Percentiles rank a stretch among this genome's conserved stretches.
phyloP scores from a whole-genome alignment of 1,139 yeast species.

The Zygosaccharomyces pseudobailii region DNA sequence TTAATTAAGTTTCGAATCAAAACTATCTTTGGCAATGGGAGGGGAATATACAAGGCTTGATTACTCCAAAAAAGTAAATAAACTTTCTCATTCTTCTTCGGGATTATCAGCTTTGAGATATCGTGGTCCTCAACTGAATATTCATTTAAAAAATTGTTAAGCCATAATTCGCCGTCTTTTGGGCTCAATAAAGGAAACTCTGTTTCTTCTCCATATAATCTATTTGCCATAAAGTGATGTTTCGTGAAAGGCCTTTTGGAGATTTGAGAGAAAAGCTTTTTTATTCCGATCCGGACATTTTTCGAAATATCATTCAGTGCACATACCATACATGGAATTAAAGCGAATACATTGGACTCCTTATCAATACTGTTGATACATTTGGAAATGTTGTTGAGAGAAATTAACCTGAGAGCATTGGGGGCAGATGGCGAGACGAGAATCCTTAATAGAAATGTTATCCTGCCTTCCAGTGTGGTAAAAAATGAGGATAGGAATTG shows the following conservation, averaged over 20 bases:
- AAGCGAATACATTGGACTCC: constrained; percentile 37
- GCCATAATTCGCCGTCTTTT: constrained; percentile 52
- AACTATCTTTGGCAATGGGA: constrained; percentile 44
- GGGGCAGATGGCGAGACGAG: constrained; percentile 57
- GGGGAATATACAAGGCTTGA: constrained; percentile 42
- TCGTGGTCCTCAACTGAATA: constrained; percentile 45
- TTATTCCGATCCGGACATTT: constrained; percentile 37
- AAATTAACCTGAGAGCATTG: constrained; percentile 45
- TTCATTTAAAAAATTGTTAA: constrained; percentile 43
- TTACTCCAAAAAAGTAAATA: constrained; percentile 47
- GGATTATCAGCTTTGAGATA: constrained; percentile 38
- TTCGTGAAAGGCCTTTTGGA: constrained; percentile 39
- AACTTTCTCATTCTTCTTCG: constrained; percentile 42
- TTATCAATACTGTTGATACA: constrained; percentile 38
- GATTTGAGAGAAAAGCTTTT: constrained; percentile 34
- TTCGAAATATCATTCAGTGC: constrained; percentile 40
- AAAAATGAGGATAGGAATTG: constrained; percentile 37
- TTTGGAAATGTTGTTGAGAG: constrained; percentile 41
- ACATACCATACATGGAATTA: constrained; percentile 42
- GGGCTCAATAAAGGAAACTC: constrained; percentile 57
- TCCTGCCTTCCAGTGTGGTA: constrained; percentile 37
- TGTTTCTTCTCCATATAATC: constrained; percentile 45
- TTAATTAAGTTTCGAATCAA: constrained; percentile 33
- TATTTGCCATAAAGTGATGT: constrained; percentile 38
- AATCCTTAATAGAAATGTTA: constrained; percentile 55